These are phyloP conservation scores for Myxozyma udenii DNA, from an alignment of 805 yeast genomes.

Conservation along the genomic window DNA sequence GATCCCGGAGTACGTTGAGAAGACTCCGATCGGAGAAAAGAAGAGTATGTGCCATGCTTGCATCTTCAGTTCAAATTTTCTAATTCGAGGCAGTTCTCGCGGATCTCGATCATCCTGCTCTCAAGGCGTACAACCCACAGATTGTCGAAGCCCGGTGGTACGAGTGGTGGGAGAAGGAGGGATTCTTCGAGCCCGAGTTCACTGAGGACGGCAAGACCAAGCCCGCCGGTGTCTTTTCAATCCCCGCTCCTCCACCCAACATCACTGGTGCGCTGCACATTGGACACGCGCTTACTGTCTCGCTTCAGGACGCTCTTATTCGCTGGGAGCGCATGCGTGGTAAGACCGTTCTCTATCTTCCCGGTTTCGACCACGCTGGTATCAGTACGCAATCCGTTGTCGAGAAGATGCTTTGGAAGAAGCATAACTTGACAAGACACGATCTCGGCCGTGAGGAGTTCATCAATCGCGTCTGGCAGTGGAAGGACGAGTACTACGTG, in stretches of 20 bases:
- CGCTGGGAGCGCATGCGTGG: conserved; percentile 97
- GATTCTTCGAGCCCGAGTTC: conserved; percentile 83
- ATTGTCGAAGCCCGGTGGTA: conserved; percentile 97
- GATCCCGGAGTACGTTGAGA: conserved; percentile 80
- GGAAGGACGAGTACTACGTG: conserved; percentile 91
- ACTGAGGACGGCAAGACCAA: conserved; percentile 67
- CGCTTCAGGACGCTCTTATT: conserved; percentile 90
- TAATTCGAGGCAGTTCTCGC: conserved; percentile 49
- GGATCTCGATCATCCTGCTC: conserved; percentile 86
- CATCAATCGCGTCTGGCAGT: conserved; percentile 88
- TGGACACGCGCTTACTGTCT: conserved; percentile 94
- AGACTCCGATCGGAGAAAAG: conserved; percentile 85
- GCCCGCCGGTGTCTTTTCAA: conserved; percentile 80
- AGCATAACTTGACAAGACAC: conserved; percentile 84
- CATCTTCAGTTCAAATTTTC: background rate
- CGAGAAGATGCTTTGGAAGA: conserved; percentile 90
- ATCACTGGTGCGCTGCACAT: conserved; percentile 98
- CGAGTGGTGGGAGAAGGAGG: conserved; percentile 91
- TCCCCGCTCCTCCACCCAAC: conserved; percentile 99
- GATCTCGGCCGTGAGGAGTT: conserved; percentile 93
- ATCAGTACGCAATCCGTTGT: conserved; percentile 98
- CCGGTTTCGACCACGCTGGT: conserved; percentile 99
- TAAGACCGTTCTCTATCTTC: conserved; percentile 84
- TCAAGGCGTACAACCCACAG: conserved; percentile 89
- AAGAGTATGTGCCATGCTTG: conserved; percentile 42